A percentile compares a stretch with the other conserved stretches of the same genome.
Evolutionary conservation across 306 rosid genomes (phyloP).

Genomic region (Medicago lupulina): DNA sequence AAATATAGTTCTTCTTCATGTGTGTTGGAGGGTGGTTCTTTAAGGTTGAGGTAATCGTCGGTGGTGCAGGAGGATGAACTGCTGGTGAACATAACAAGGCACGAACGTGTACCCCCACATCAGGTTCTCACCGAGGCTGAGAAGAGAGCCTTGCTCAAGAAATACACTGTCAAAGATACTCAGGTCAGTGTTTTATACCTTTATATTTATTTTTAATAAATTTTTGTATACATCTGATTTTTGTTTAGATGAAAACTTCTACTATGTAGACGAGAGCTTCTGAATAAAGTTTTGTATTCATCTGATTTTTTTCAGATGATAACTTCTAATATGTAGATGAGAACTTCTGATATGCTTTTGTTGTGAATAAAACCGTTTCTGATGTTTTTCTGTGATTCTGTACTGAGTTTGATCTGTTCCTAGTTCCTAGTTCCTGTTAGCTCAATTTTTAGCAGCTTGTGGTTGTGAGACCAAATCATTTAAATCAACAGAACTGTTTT

Average conservation of each 20-base stretch:
- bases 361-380: background rate
- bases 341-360: background rate
- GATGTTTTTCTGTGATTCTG: background rate
- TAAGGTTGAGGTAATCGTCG: background rate
- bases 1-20: background rate
- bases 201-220: background rate
- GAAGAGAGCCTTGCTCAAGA: slow-evolving; percentile 83
- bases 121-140: slow-evolving; percentile 63
- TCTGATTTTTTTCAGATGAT: background rate
- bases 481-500: background rate
- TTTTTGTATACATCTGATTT: background rate
- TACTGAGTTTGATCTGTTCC: background rate
- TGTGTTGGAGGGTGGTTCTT: background rate
- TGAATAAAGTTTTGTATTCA: background rate
- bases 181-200: slow-evolving; percentile 47
- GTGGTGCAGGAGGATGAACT: slow-evolving; percentile 77
- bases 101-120: slow-evolving; percentile 81
- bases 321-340: background rate
- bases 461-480: background rate
- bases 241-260: background rate
- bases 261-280: background rate
- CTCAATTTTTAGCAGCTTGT: background rate
- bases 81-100: slow-evolving; percentile 68
- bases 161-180: slow-evolving; percentile 81
- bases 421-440: too few species aligned